phyloP scores from a whole-genome alignment of 352 stramenopile genomes.

The Phytophthora capsici region DNA sequence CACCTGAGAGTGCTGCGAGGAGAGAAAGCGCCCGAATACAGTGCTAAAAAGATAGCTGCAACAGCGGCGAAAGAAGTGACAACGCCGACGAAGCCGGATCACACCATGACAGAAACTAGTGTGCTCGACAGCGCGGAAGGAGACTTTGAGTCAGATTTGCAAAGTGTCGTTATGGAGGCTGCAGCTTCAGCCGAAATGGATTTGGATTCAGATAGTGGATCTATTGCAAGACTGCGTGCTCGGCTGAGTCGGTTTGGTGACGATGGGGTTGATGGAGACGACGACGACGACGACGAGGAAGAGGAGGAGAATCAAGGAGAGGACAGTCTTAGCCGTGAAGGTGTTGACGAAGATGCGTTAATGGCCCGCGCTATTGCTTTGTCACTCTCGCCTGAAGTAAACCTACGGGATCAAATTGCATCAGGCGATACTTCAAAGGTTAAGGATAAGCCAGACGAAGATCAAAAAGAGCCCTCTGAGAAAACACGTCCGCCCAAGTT shows the following conservation, averaged over 20 bases:
- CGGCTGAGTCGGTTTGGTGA: conserved; percentile 76
- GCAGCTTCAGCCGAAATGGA: conserved; percentile 60
- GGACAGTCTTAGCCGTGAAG: conserved; percentile 62
- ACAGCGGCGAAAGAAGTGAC: conserved; percentile 38
- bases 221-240: conserved; percentile 65
- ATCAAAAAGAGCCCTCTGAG: conserved; percentile 16
- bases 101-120: conserved; percentile 32
- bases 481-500: conserved; percentile 64
- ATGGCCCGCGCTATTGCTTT: conserved; percentile 89
- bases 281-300: conserved; percentile 64
- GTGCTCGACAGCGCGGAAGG: conserved; percentile 24
- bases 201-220: conserved; percentile 69
- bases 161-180: conserved; percentile 33
- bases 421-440: conserved; percentile 23
- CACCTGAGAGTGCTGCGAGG: conserved; percentile 79
- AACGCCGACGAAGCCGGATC: conserved; percentile 42
- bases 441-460: conserved; percentile 18
- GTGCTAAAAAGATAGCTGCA: conserved; percentile 22
- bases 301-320: conserved; percentile 52
- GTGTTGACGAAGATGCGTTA: conserved; percentile 87
- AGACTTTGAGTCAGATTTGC: conserved; percentile 44
- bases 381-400: conserved; percentile 86
- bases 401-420: conserved; percentile 61
- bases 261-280: conserved; percentile 65
- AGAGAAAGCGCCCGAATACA: conserved; percentile 63